A percentile compares a stretch with the other conserved stretches of the same genome.
These are phyloP conservation scores for Diaporthe citrichinensis DNA, from an alignment of 2,329 filamentous ascomycete genomes.

Conservation along the genomic window DNA sequence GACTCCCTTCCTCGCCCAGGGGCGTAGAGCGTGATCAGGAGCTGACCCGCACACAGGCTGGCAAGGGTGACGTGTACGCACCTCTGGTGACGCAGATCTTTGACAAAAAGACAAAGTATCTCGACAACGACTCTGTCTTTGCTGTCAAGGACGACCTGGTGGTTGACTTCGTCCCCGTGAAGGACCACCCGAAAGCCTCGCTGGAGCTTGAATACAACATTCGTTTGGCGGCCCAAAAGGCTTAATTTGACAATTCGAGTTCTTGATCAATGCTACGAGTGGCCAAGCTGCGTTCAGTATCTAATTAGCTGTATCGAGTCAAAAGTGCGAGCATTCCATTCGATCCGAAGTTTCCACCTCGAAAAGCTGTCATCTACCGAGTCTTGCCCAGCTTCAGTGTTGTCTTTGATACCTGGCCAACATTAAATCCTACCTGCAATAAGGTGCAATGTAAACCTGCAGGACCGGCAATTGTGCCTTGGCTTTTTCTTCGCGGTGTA, in stretches of 20 bases:
- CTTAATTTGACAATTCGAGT: not conserved
- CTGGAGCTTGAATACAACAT: conserved; percentile 58
- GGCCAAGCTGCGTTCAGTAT: not conserved
- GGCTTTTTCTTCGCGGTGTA: not conserved
- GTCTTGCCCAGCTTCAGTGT: not conserved
- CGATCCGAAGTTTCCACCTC: not conserved
- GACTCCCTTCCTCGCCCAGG: not conserved
- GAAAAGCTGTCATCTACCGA: not conserved
- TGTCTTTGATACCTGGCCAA: too few relatives aligned
- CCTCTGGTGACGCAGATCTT: conserved; percentile 75
- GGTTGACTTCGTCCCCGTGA: conserved; percentile 53
- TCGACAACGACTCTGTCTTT: conserved; percentile 58
- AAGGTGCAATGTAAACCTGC: not conserved
- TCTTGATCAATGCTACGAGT: not conserved
- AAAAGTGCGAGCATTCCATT: conserved; percentile 1
- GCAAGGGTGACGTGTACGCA: conserved; percentile 45
- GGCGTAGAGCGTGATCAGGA: not conserved
- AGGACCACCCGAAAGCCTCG: conserved; percentile 51
- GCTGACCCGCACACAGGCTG: conserved; percentile 37
- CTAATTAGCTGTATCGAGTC: not conserved
- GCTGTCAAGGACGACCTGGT: conserved; percentile 56
- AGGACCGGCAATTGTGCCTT: not conserved
- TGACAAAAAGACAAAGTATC: conserved; percentile 70
- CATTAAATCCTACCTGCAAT: not conserved
- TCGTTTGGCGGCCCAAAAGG: conserved; percentile 42